A percentile compares a stretch with the other conserved stretches of the same genome.
Evolutionary conservation across 208 protist species (phyloP).

Genomic region (Tetramitus jugosus): DNA sequence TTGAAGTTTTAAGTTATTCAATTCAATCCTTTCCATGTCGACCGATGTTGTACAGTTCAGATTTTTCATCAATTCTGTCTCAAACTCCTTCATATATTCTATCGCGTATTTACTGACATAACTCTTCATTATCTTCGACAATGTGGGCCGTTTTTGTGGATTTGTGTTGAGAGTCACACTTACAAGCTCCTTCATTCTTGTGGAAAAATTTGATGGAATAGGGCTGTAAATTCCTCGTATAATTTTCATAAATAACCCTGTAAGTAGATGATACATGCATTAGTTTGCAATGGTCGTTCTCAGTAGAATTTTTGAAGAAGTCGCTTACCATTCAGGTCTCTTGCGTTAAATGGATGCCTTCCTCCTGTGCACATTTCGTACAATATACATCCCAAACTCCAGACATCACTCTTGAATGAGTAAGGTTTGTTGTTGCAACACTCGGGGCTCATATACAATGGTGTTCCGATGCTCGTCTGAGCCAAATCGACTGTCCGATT

Average conservation of each 20-base stretch:
- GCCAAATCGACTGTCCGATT: conserved; percentile 70
- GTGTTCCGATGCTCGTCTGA: conserved; percentile 81
- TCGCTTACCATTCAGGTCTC: conserved; percentile 35
- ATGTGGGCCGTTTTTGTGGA: conserved; percentile 14
- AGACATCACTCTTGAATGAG: conserved; percentile 18
- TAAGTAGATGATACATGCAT: no score
- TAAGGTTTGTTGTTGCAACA: conserved; percentile 6
- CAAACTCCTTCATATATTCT: background rate
- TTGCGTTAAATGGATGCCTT: conserved; percentile 34
- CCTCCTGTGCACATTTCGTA: conserved; percentile 39
- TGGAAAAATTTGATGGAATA: conserved; percentile 28
- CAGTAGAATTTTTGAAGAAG: no score
- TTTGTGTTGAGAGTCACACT: conserved; percentile 28
- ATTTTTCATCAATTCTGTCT: background rate
- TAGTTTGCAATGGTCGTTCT: no score
- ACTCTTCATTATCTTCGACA: background rate
- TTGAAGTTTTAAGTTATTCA: background rate
- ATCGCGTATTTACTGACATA: background rate
- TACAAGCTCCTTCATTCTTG: conserved; percentile 24
- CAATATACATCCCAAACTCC: conserved; percentile 19
- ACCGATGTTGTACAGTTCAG: background rate
- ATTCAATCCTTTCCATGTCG: background rate
- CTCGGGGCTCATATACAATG: conserved; percentile 72
- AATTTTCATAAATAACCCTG: conserved; percentile 42
- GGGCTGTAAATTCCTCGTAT: conserved; percentile 35